Evolutionary conservation across 768 basidiomycete species (phyloP).

Genomic region (Trametes cubensis): DNA sequence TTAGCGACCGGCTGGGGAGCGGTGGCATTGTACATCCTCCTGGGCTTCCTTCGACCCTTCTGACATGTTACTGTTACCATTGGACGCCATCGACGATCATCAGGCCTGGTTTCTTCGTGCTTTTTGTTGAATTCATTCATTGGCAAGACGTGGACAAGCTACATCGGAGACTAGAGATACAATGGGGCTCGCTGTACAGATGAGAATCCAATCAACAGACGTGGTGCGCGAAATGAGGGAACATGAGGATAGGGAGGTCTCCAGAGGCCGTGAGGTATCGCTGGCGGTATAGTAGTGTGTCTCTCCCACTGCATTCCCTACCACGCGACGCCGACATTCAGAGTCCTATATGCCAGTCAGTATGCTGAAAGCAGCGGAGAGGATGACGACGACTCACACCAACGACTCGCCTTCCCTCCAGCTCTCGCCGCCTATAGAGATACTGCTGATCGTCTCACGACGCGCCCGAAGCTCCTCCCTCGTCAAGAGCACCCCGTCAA

Average conservation of each 20-base stretch:
- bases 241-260: not conserved
- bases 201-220: not conserved
- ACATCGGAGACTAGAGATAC: not conserved
- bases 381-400: conserved; percentile 2
- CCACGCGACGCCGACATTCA: conserved; percentile 21
- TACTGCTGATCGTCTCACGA: not conserved
- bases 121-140: no score
- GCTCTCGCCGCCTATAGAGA: conserved; percentile 13
- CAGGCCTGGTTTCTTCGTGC: no score
- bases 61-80: no score
- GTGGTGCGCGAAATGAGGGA: not conserved
- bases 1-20: no score
- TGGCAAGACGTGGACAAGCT: not conserved
- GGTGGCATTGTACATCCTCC: not conserved
- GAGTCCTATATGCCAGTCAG: not conserved
- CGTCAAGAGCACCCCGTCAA: not conserved
- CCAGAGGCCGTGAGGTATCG: not conserved
- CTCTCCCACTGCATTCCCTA: not conserved
- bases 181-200: not conserved
- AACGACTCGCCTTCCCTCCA: conserved; percentile 25
- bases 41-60: not conserved
- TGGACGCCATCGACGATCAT: no score
- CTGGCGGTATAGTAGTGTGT: not conserved
- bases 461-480: not conserved
- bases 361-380: not conserved